Conservation (phyloP, 1,284 basidiomycete genomes). For the Ceratobasidium sp. region DNA sequence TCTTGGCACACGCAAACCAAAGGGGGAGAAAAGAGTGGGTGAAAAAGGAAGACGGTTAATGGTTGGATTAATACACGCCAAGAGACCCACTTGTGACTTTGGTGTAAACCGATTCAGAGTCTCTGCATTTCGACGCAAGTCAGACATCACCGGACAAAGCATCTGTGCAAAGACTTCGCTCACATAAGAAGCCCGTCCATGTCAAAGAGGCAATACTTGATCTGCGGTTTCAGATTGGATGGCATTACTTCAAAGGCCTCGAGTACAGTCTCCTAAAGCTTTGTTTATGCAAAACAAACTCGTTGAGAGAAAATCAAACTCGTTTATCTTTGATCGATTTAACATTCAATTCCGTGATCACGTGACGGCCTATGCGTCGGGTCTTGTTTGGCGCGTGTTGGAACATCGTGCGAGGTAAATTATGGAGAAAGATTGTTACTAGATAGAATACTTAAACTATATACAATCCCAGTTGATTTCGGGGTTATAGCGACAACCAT, state of each 20-base stretch:
- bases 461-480: no score
- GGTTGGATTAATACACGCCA: constrained; percentile 1
- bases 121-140: constrained; percentile 55
- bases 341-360: not conserved
- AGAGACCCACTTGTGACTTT: constrained; percentile 72
- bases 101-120: constrained; percentile 78
- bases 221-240: constrained; percentile 2
- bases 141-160: no score
- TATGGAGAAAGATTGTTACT: no score
- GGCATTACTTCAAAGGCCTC: not conserved
- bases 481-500: no score
- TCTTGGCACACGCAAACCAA: constrained; percentile 57
- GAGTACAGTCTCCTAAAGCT: not conserved
- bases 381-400: not conserved
- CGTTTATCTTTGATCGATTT: not conserved
- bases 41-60: not conserved
- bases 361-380: constrained; percentile 15
- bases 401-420: no score
- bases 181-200: constrained; percentile 71
- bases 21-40: not conserved
- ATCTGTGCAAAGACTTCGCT: not conserved
- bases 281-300: not conserved
- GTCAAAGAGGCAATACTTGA: constrained; percentile 65
- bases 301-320: not conserved
- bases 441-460: no score